A percentile compares a stretch with the other conserved stretches of the same genome.
These are phyloP conservation scores for Dimocarpus longan DNA, from an alignment of 345 rosid species.

Conservation along the genomic window DNA sequence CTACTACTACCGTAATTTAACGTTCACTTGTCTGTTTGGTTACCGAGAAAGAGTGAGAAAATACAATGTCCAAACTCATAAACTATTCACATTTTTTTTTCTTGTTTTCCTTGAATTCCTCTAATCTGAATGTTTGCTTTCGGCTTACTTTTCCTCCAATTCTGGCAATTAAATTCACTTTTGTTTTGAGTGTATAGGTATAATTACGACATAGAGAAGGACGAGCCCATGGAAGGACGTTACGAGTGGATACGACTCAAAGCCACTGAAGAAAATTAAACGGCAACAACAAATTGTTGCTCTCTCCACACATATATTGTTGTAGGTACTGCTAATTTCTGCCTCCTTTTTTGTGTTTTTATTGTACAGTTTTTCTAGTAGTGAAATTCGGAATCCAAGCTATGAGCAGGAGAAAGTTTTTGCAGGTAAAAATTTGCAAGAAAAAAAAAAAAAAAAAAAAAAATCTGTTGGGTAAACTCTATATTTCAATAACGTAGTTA, in stretches of 20 bases:
- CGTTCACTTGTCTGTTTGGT: background rate
- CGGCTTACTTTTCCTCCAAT: background rate
- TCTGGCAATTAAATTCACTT: background rate
- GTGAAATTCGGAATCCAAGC: slow-evolving; percentile 13
- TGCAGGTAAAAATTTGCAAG: background rate
- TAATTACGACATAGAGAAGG: slow-evolving; percentile 62
- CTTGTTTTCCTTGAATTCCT: too few relatives aligned
- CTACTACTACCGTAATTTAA: background rate
- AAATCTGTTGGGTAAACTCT: background rate
- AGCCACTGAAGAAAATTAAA: slow-evolving; percentile 32
- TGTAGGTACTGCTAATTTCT: slow-evolving; percentile 25
- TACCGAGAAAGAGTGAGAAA: background rate
- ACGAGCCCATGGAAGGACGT: slow-evolving; percentile 73
- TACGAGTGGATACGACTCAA: slow-evolving; percentile 64
- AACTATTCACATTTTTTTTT: background rate
- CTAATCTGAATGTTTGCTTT: background rate
- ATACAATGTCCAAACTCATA: background rate
- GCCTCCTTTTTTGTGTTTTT: background rate
- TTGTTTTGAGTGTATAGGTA: slow-evolving; percentile 42
- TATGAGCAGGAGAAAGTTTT: slow-evolving; percentile 6
- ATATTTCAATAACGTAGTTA: background rate
- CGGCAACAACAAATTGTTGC: background rate
- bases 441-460: background rate
- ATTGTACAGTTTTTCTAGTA: slow-evolving; percentile 26
- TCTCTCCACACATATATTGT: background rate